Base-by-base conservation (phyloP, 345 rosid genomes). In the Passiflora organensis region DNA sequence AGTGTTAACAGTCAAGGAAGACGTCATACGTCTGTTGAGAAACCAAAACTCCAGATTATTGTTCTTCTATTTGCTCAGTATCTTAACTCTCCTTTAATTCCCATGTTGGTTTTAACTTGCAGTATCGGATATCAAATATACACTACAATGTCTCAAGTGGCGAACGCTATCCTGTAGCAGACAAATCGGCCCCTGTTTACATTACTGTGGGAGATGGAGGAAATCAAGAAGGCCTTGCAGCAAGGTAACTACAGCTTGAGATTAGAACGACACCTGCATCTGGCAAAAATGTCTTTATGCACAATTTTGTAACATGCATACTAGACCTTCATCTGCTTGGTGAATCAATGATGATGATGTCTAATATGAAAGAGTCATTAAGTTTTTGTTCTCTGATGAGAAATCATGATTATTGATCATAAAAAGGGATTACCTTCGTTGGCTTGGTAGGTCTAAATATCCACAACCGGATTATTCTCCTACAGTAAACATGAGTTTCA, bases 121-220 rank as follows among this genome's bases (percentile, higher is more conserved):
- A 86, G 99, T 78, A 86, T 68, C 87, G 96, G 24, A 65, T 89
- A 62, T 93, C 99, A 42, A 89, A 91, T 55, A 50, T 88, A 74
- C 74, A 67, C 55, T 88, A 82, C 70, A 80, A 88, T 48, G 68
- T 86, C 39, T 81, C 96, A 45, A 82, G 81, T 49, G 86, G 95
- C 25, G 76, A 75, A 32, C 46, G 72, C 43, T 82, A 48, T 64
- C 97, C 97, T 1, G 51, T 78, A 53, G 73, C 85, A 9, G 89
- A 93, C 65, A 70, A 89, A 60, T 89, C 82, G 34, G 96, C 96
- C 48, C 97, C 99, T 1, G 77, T 93, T 56, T 86, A 93, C 74
- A 76, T 86, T 14, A 93, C 89, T 8, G 90, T 89, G 51, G 96
- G 99, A 58, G 96, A 91, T 58, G 96, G 98, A 22, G 98, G 98